A percentile compares a stretch with the other conserved stretches of the same genome.
Conservation (phyloP, 129 eudicot species). For the Arctium lappa region DNA sequence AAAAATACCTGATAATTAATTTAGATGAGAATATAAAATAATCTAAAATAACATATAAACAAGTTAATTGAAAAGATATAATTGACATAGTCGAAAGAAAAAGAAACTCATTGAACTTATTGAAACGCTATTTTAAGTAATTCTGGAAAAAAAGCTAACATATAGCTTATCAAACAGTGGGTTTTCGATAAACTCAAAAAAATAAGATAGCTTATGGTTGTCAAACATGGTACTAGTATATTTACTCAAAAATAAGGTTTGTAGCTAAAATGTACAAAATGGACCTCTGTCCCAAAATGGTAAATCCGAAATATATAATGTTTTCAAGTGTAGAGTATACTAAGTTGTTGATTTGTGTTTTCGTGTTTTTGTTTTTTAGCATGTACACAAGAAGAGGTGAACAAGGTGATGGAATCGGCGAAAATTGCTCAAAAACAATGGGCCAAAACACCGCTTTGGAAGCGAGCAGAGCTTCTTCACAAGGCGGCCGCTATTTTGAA, state of each 20-base stretch:
- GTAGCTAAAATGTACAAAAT: not conserved
- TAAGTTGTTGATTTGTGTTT: not conserved
- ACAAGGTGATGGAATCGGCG: constrained; percentile 47
- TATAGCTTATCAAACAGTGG: no score
- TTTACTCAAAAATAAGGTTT: not conserved
- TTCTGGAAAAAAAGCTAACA: no score
- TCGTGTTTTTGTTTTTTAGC: constrained; percentile 21
- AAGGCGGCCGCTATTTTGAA: constrained; percentile 58
- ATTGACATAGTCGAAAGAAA: no score
- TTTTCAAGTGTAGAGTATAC: not conserved
- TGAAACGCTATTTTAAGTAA: no score
- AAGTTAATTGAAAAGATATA: not conserved
- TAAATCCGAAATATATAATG: not conserved
- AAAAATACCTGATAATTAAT: not conserved
- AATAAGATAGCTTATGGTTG: not conserved
- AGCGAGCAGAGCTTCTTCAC: constrained; percentile 61
- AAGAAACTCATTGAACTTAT: no score
- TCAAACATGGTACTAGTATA: not conserved
- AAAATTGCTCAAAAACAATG: constrained; percentile 55
- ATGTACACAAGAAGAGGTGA: constrained; percentile 69
- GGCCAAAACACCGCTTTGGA: constrained; percentile 72
- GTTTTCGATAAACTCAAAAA: not conserved
- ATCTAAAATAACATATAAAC: not conserved
- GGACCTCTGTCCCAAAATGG: not conserved
- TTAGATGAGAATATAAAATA: not conserved